Evolutionary conservation across 495 filamentous ascomycete species (phyloP).

Genomic region (Penicillium odoratum): DNA sequence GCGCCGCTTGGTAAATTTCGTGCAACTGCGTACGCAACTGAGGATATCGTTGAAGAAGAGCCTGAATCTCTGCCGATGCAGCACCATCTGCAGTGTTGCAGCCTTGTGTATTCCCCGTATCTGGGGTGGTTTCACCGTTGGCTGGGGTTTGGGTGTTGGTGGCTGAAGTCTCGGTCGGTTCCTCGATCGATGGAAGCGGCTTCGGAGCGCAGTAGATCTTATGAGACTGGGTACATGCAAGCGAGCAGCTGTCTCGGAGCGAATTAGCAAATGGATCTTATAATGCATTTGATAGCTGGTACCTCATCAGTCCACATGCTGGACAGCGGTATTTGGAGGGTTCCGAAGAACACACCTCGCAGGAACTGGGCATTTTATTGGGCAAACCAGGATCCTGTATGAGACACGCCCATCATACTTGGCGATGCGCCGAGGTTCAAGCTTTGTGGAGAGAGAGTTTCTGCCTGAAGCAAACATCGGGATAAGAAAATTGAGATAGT

Average conservation of each 20-base stretch:
- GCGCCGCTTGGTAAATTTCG: slow-evolving; percentile 53
- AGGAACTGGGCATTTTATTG: slow-evolving; percentile 38
- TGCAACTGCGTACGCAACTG: slow-evolving; percentile 48
- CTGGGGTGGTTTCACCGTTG: slow-evolving; percentile 13
- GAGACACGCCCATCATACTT: slow-evolving; percentile 12
- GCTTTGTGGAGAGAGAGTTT: neutral
- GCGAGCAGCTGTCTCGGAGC: slow-evolving; percentile 58
- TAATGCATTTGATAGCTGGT: slow-evolving; percentile 5
- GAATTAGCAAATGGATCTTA: neutral
- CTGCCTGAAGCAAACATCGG: neutral
- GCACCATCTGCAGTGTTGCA: slow-evolving; percentile 21
- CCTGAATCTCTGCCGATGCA: slow-evolving; percentile 45
- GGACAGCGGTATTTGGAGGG: slow-evolving; percentile 66
- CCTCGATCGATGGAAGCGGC: slow-evolving; percentile 24
- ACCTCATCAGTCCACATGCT: slow-evolving; percentile 63
- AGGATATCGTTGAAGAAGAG: slow-evolving; percentile 54
- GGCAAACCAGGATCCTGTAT: slow-evolving; percentile 6
- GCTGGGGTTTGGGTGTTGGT: slow-evolving; percentile 3
- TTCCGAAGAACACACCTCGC: slow-evolving; percentile 59
- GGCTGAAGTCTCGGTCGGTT: slow-evolving; percentile 31
- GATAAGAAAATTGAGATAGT: neutral
- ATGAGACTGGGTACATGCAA: slow-evolving; percentile 66
- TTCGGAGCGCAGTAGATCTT: slow-evolving; percentile 52
- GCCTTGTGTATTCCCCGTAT: neutral
- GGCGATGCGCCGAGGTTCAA: neutral